These are phyloP conservation scores for Schwanniomyces sp. DNA, from an alignment of 805 yeast genomes.

Conservation along the genomic window DNA sequence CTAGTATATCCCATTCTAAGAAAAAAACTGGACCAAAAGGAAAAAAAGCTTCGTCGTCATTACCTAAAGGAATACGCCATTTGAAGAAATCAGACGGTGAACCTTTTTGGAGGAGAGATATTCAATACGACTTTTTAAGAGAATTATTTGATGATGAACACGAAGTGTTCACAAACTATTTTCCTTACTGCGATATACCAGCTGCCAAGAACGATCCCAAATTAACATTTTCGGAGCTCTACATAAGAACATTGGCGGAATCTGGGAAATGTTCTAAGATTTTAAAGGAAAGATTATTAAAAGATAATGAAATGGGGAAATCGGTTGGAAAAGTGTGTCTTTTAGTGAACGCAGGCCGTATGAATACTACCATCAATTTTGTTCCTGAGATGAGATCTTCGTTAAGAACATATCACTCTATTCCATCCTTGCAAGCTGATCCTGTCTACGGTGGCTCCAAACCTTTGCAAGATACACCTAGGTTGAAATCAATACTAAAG, in stretches of 20 bases:
- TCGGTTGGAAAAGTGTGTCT: conserved; percentile 81
- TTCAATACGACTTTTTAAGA: conserved; percentile 77
- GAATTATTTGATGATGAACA: conserved; percentile 62
- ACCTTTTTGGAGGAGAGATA: conserved; percentile 84
- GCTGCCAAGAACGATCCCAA: conserved; percentile 40
- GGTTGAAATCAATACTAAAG: conserved; percentile 85
- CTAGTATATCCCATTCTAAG: background rate
- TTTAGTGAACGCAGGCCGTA: conserved; percentile 86
- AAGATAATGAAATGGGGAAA: conserved; percentile 60
- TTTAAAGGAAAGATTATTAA: conserved; percentile 70
- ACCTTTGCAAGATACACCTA: conserved; percentile 91
- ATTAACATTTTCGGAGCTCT: conserved; percentile 80
- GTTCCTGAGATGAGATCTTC: conserved; percentile 96
- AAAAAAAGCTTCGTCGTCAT: conserved; percentile 13
- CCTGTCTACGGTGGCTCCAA: conserved; percentile 51
- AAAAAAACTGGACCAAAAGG: conserved; percentile 13
- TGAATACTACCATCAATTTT: conserved; percentile 93
- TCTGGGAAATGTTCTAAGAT: conserved; percentile 82
- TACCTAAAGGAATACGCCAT: conserved; percentile 48
- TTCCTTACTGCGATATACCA: conserved; percentile 40
- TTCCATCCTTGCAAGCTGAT: conserved; percentile 82
- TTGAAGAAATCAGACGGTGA: conserved; percentile 90
- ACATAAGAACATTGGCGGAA: conserved; percentile 77
- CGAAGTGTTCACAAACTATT: conserved; percentile 68
- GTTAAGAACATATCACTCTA: conserved; percentile 87